Percentiles rank a stretch among this genome's conserved stretches.
These are phyloP conservation scores for Arthrobotrys iridis DNA, from an alignment of 2,329 filamentous ascomycete genomes.

Conservation along the genomic window DNA sequence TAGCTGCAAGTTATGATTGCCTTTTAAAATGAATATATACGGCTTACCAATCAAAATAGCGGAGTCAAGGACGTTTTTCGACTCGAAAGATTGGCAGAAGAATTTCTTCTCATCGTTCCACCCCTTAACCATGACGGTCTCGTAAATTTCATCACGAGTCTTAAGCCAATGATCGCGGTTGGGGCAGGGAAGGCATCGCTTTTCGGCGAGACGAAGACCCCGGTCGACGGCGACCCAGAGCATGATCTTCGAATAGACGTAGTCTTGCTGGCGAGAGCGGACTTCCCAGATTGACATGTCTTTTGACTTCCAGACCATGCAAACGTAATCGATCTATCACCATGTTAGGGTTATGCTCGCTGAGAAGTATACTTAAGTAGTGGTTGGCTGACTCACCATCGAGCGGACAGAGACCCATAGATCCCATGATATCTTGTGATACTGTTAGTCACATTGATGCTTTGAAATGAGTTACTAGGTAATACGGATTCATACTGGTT, in stretches of 20 bases:
- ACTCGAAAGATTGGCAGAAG: slow-evolving; percentile 81
- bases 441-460: slow-evolving; percentile 28
- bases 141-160: slow-evolving; percentile 74
- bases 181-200: slow-evolving; percentile 78
- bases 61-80: slow-evolving; percentile 74
- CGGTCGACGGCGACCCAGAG: slow-evolving; percentile 84
- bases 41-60: slow-evolving; percentile 45
- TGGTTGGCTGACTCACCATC: slow-evolving; percentile 66
- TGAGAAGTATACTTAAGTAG: neutral
- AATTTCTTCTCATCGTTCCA: slow-evolving; percentile 76
- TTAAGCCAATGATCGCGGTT: slow-evolving; percentile 74
- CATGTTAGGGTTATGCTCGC: neutral
- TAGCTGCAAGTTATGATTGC: neutral
- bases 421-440: slow-evolving; percentile 69
- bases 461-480: neutral
- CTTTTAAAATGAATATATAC: neutral
- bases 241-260: slow-evolving; percentile 84
- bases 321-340: slow-evolving; percentile 70
- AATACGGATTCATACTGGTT: slow-evolving; percentile 68
- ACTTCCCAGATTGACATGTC: slow-evolving; percentile 90
- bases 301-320: slow-evolving; percentile 71
- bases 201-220: slow-evolving; percentile 77
- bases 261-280: slow-evolving; percentile 77
- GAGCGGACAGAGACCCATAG: slow-evolving; percentile 77
- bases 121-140: slow-evolving; percentile 80